Conservation (phyloP, 345 rosid species). For the Salix koriyanagi region DNA sequence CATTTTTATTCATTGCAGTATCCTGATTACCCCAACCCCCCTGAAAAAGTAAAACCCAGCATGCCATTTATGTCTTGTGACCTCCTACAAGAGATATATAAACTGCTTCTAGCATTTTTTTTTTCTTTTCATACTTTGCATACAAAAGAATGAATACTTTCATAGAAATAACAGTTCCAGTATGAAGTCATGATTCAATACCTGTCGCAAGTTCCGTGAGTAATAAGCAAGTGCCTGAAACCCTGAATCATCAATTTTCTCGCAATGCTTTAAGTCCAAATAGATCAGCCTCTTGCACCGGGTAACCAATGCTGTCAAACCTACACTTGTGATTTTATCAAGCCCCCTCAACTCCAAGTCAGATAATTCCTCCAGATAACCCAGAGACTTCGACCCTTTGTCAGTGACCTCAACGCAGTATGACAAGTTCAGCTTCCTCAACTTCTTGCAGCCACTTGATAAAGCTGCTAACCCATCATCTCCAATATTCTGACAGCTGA, state of each 20-base stretch:
- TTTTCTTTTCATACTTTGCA: not conserved
- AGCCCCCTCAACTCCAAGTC: constrained; percentile 72
- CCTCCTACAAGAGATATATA: not conserved
- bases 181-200: constrained; percentile 15
- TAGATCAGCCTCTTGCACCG: constrained; percentile 58
- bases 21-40: not conserved
- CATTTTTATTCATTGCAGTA: not conserved
- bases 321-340: constrained; percentile 52
- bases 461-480: constrained; percentile 73
- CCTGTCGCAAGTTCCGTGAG: constrained; percentile 79
- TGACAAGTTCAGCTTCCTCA: constrained; percentile 69
- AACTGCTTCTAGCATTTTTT: not conserved
- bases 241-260: constrained; percentile 65
- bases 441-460: constrained; percentile 69
- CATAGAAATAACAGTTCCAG: not conserved
- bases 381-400: constrained; percentile 49
- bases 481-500: constrained; percentile 62
- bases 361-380: constrained; percentile 49
- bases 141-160: not conserved
- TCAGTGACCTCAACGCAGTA: constrained; percentile 67
- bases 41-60: not conserved
- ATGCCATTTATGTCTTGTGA: not conserved
- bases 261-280: constrained; percentile 75
- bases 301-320: constrained; percentile 57
- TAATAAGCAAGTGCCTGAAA: constrained; percentile 69